Base-by-base conservation (phyloP, 805 yeast species). In the Zygosaccharomyces lentus region DNA sequence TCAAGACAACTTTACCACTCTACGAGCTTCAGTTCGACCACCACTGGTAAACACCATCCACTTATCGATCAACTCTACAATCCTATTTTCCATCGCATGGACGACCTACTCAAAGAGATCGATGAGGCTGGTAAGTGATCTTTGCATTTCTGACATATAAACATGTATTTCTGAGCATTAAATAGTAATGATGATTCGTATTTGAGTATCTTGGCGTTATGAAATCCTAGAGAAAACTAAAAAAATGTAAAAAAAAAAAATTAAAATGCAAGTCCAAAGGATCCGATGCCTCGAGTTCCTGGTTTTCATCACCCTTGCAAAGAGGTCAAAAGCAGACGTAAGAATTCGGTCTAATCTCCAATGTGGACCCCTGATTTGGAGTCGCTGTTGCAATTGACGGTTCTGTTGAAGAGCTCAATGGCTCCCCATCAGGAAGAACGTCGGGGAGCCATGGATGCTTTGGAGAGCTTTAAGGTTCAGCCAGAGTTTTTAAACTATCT, bases 401-500 rank as follows among this genome's bases (percentile, higher is more conserved):
- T 71, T 16, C 80, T 89, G 23, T 74, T 90, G 50, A 72, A 75
- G 38, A 87, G 87, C n/a, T 79, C 95, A 2, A 71, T 87, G 52
- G 81, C 93, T 2, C 66, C 83, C 9, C 69, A 76, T 53, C 70
- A 76, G 25, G 55, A 59, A 2, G 78, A 74, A 37, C 75, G 96
- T 48, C 64, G 68, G 23, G 72, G 72, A 27, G 96, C 97, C 10
- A 85, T 84, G 49, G 80, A 77, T 36, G 87, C 90, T 2, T 73
- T 90, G 43, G 77, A 76, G 15, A 78, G 75, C 36, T 96, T 95
- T 19, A 77, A 79, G 51, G 50, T 59, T 12, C 87, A 84, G 57
- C 82, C 87, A 0, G 95, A 89, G 63, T 78, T 88, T 54, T 84
- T 84, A 56, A 87, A 87, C 64, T 91, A 91, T 65, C 70, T 91